Evolutionary conservation across 2,329 filamentous ascomycete genomes (phyloP).

Genomic region (Drechslerella dactyloides): DNA sequence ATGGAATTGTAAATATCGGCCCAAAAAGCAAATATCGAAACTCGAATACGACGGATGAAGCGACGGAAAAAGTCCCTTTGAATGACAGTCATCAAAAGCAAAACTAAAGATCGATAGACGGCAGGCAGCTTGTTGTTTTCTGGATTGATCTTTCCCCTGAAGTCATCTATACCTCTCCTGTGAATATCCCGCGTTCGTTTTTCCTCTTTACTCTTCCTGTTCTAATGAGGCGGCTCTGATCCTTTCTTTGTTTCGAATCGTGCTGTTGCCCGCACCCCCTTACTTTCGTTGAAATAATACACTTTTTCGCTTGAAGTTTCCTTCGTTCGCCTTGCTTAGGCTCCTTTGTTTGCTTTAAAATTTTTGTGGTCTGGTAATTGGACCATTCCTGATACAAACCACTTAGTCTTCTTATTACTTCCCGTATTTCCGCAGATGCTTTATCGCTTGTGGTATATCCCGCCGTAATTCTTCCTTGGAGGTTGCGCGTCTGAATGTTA

Average conservation of each 20-base stretch:
- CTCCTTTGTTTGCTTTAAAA: conserved; percentile 3
- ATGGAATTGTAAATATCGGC: conserved; percentile 73
- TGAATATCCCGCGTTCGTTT: conserved; percentile 35
- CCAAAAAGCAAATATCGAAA: conserved; percentile 21
- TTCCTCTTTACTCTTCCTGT: conserved; percentile 37
- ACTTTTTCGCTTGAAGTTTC: conserved; percentile 14
- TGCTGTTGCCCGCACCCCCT: conserved; percentile 45
- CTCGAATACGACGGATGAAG: conserved; percentile 43
- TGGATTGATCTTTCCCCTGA: conserved; percentile 25
- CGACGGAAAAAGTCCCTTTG: conserved; percentile 32
- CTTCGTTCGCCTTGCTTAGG: conserved; percentile 19
- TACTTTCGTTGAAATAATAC: conserved; percentile 25
- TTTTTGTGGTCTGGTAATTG: conserved; percentile 20
- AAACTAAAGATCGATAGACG: conserved; percentile 35
- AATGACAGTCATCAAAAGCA: conserved; percentile 43
- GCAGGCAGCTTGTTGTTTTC: conserved; percentile 21
- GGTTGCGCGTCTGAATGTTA: neutral
- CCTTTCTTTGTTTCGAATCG: conserved; percentile 41
- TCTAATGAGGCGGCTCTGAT: conserved; percentile 21
- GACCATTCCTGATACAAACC: neutral
- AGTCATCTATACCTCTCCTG: conserved; percentile 46
- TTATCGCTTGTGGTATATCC: neutral
- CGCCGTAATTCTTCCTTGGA: neutral
- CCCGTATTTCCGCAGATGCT: neutral
- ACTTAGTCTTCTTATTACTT: neutral